These are phyloP conservation scores for Ambrosia trifida DNA, from an alignment of 129 eudicot genomes.

Conservation along the genomic window DNA sequence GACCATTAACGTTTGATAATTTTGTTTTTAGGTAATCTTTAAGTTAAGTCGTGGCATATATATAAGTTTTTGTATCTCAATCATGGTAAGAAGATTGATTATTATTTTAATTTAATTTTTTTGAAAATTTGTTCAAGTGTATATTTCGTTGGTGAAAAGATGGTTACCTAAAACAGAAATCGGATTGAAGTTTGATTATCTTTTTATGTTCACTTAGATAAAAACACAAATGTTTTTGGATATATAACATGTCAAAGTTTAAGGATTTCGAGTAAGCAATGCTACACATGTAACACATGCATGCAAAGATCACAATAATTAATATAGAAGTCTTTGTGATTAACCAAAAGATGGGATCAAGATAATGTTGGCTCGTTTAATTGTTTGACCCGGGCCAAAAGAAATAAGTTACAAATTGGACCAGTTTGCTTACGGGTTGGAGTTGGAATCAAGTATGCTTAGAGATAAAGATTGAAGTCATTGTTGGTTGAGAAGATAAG, in stretches of 20 bases:
- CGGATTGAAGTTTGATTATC: too few relatives aligned
- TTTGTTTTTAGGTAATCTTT: not conserved
- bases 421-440: too few relatives aligned
- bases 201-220: too few relatives aligned
- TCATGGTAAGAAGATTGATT: not conserved
- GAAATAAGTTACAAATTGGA: too few relatives aligned
- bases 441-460: too few relatives aligned
- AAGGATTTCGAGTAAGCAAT: not conserved
- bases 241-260: not conserved
- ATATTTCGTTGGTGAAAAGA: not conserved
- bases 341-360: too few relatives aligned
- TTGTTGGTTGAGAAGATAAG: too few relatives aligned
- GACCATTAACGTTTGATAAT: not conserved
- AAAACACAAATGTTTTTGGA: not conserved
- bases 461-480: too few relatives aligned
- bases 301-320: not conserved
- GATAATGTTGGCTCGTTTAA: too few relatives aligned
- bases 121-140: not conserved
- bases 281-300: not conserved
- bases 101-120: not conserved
- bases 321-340: not conserved
- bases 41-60: not conserved
- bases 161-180: not conserved
- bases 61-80: not conserved
- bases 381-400: too few relatives aligned